phyloP scores from a whole-genome alignment of 441 rosid genomes.

The Kokia cookei region DNA sequence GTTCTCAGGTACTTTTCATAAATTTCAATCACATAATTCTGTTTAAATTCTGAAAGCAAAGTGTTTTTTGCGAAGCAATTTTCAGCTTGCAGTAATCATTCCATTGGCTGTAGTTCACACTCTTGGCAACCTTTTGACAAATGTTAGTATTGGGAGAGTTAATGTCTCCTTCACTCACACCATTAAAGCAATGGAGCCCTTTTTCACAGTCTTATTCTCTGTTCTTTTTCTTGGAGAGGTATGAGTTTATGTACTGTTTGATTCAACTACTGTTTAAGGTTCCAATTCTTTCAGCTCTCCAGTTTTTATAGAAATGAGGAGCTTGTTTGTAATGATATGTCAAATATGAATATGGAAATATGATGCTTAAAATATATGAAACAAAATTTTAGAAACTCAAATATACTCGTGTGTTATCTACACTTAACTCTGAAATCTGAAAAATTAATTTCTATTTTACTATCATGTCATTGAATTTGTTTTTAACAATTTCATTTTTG shows the following conservation, averaged over 20 bases:
- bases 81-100: slow-evolving; percentile 45
- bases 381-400: no score
- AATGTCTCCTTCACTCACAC: slow-evolving; percentile 71
- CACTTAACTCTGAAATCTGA: no score
- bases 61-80: not conserved
- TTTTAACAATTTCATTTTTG: slow-evolving; percentile 2
- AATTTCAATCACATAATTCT: not conserved
- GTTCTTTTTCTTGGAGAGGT: slow-evolving; percentile 54
- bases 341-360: no score
- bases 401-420: no score
- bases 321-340: no score
- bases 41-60: not conserved
- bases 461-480: not conserved
- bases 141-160: slow-evolving; percentile 50
- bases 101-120: slow-evolving; percentile 61
- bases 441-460: no score
- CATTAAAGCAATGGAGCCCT: slow-evolving; percentile 70
- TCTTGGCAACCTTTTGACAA: slow-evolving; percentile 59
- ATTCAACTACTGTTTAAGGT: not conserved
- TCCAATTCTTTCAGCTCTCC: not conserved
- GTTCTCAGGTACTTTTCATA: slow-evolving; percentile 41
- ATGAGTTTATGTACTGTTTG: not conserved
- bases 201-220: slow-evolving; percentile 57
- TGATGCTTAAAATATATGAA: no score
- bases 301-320: no score